These are phyloP conservation scores for Ascochyta viciae-villosae DNA, from an alignment of 2,329 filamentous ascomycete genomes.

Conservation along the genomic window DNA sequence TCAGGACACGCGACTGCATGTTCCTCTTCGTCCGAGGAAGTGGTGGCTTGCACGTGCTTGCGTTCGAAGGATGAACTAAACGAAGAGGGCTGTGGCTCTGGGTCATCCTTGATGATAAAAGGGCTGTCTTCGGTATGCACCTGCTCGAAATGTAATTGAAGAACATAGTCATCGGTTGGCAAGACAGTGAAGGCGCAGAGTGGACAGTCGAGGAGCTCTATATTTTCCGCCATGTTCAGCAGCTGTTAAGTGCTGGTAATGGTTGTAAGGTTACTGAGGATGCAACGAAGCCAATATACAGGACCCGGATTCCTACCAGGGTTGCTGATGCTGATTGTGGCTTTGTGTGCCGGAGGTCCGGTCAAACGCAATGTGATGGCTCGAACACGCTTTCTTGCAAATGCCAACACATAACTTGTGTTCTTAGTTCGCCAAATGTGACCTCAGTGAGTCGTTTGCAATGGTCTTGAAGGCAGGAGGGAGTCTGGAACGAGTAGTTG, in stretches of 20 bases:
- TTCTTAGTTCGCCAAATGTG: neutral
- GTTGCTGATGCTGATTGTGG: neutral
- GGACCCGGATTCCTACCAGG: too few relatives aligned
- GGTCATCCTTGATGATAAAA: constrained; percentile 44
- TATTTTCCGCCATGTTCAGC: constrained; percentile 24
- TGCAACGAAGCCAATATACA: neutral
- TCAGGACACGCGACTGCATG: constrained; percentile 50
- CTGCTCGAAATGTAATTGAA: constrained; percentile 52
- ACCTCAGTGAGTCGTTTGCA: neutral
- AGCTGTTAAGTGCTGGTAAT: neutral
- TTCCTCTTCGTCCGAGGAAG: constrained; percentile 43
- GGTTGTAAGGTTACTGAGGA: neutral
- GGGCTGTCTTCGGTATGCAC: constrained; percentile 48
- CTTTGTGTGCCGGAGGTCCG: neutral
- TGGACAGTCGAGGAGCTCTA: constrained; percentile 42
- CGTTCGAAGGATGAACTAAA: constrained; percentile 28
- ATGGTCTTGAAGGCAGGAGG: neutral
- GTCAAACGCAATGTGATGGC: neutral
- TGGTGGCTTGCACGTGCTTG: constrained; percentile 26
- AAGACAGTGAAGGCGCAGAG: constrained; percentile 43
- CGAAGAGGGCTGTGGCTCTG: constrained; percentile 35
- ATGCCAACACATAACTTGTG: neutral
- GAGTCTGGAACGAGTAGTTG: neutral
- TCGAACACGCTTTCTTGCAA: neutral
- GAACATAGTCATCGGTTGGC: constrained; percentile 39